Evolutionary conservation across 192 early-diverging fungal genomes (phyloP), one percentile per base, ranked within the genome.

Genomic region (Allomyces macrogynus): DNA sequence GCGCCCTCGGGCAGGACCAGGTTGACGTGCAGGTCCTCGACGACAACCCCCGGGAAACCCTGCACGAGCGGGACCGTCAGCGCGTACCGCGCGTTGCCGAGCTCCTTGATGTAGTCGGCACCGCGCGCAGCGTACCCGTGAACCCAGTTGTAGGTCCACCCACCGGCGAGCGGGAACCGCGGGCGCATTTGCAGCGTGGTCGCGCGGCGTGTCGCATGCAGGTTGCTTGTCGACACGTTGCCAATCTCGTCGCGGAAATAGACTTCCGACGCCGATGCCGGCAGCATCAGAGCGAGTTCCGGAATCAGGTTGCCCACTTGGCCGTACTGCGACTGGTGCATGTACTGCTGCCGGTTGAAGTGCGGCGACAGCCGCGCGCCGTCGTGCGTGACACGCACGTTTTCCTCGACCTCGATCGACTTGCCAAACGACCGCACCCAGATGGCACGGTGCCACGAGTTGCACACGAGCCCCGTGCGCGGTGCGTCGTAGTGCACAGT

Each of bases 141-240:
- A 70, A 86, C 86, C 91, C 90, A 99, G 18, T 87, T 89, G 69
- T 94, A 97, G 68, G 86, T 88, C 94, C 95, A 97, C n/a, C 91
- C 90, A 63, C 96, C 96, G 73, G 87, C 88, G 4, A 99, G 57
- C 43, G 94, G 96, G 74, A 89, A 99, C 32, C 96, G 84, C 40
- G 96, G 93, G 32, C 72, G 74, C n/a, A 97, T 75, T 49, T 86
- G 80, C 71, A 99, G 73, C 16, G 86, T 68, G 0, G 64, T 62
- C 18, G 80, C 82, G 32, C 78, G 61, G 54, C 73, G 69, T 3
- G 12, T n/a, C 16, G 12, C 49, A 16, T 20, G 16, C 63, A 86
- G 68, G 25, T 78, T 63, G 16, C 94, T 93, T 11, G 96, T 99
- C 10, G 92, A 95, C 63, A 99, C 90, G 72, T 99, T 99, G 26